Percentiles rank a stretch among this genome's conserved stretches.
Evolutionary conservation across 2,329 filamentous ascomycete species (phyloP).

Genomic region (Pseudogymnoascus sp.): DNA sequence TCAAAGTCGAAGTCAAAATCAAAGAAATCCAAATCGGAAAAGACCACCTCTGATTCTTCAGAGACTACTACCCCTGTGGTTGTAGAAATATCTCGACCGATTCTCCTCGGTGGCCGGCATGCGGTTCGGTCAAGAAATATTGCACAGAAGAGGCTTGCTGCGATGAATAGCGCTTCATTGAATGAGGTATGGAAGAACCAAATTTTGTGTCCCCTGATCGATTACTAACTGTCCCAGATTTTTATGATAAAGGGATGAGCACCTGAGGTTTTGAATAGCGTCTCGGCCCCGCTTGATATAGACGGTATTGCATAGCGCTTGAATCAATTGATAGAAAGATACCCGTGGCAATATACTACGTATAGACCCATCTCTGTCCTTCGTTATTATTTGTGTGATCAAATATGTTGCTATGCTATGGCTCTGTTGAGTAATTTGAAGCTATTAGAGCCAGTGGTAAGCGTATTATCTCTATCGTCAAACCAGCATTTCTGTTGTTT

Average conservation of each 20-base stretch:
- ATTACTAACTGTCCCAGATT: conserved; percentile 40
- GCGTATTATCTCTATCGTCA: not conserved
- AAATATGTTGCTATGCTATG: not conserved
- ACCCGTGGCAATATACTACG: conserved; percentile 1
- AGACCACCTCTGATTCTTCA: conserved; percentile 18
- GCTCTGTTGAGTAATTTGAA: not conserved
- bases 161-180: conserved; percentile 71
- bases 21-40: conserved; percentile 6
- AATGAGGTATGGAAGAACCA: conserved; percentile 59
- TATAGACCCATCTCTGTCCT: not conserved
- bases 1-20: conserved; percentile 20
- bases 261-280: not conserved
- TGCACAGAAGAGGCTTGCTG: conserved; percentile 76
- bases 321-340: conserved; percentile 1
- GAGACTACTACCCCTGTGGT: conserved; percentile 29
- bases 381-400: not conserved
- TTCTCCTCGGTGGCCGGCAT: conserved; percentile 51
- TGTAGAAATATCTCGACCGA: conserved; percentile 38
- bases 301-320: not conserved
- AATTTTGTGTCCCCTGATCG: conserved; percentile 9
- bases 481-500: not conserved
- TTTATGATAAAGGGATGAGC: conserved; percentile 54
- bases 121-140: conserved; percentile 75
- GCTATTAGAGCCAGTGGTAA: not conserved
- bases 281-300: not conserved